These are phyloP conservation scores for Fusarium sp. DNA, from an alignment of 2,329 filamentous ascomycete genomes.

Conservation along the genomic window DNA sequence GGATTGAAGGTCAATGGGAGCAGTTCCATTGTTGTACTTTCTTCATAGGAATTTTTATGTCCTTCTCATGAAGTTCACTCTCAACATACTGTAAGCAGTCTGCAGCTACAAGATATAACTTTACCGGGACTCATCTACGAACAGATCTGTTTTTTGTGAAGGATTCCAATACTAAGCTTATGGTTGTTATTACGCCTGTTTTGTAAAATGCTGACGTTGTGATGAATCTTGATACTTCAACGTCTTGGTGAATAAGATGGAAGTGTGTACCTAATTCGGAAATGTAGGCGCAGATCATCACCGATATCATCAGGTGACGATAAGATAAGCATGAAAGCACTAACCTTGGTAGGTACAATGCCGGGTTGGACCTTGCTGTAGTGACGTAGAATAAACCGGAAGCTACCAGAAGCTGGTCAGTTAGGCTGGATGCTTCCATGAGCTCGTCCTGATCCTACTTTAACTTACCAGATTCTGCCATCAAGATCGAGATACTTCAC, in stretches of 20 bases:
- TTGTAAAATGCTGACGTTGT: background rate
- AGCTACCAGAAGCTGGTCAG: conserved; percentile 48
- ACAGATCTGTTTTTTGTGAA: background rate
- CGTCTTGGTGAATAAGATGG: background rate
- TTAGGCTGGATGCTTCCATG: conserved; percentile 49
- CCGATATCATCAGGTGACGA: conserved; percentile 35
- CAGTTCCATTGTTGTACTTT: background rate
- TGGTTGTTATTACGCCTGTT: background rate
- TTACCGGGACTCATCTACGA: background rate
- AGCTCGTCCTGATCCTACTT: conserved; percentile 44
- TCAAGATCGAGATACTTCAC: conserved; percentile 43
- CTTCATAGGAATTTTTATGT: background rate
- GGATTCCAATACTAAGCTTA: background rate
- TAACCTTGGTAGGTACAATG: background rate
- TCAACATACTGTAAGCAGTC: background rate
- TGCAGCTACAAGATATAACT: background rate
- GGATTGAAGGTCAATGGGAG: background rate
- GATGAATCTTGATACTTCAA: background rate
- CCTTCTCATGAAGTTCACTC: background rate
- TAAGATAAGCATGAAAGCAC: conserved; percentile 46
- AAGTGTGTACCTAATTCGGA: conserved; percentile 3
- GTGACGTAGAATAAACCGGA: conserved; percentile 53
- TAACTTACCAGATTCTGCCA: conserved; percentile 44
- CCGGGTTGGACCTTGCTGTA: conserved; percentile 37
- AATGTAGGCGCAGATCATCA: background rate